These are phyloP conservation scores for Diaporthe citriasiana DNA, from an alignment of 2,329 filamentous ascomycete genomes.

Conservation along the genomic window DNA sequence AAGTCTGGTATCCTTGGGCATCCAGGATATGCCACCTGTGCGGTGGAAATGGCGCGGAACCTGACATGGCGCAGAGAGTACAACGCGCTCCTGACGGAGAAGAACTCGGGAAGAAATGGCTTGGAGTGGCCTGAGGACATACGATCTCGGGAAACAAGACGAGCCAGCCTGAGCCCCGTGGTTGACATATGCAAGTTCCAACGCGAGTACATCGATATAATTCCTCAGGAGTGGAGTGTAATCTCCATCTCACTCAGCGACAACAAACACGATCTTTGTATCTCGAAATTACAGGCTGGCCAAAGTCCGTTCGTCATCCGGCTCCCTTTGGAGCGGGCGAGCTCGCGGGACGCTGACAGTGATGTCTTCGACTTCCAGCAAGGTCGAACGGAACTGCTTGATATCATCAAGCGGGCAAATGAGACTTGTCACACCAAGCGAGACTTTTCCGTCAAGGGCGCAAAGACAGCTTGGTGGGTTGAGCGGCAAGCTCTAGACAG, in stretches of 20 bases:
- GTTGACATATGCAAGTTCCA: slow-evolving; percentile 77
- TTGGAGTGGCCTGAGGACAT: slow-evolving; percentile 55
- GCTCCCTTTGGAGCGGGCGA: slow-evolving; percentile 86
- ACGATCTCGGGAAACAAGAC: slow-evolving; percentile 50
- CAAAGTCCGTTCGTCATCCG: slow-evolving; percentile 88
- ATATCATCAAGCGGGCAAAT: slow-evolving; percentile 87
- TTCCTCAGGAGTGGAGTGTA: slow-evolving; percentile 86
- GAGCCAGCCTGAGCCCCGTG: slow-evolving; percentile 61
- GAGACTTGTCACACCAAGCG: slow-evolving; percentile 81
- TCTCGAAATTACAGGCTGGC: slow-evolving; percentile 85
- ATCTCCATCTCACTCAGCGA: slow-evolving; percentile 89
- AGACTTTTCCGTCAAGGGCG: slow-evolving; percentile 80
- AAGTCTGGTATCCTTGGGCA: slow-evolving; percentile 58
- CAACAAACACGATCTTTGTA: slow-evolving; percentile 84
- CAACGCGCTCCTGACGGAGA: slow-evolving; percentile 64
- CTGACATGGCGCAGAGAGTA: slow-evolving; percentile 76
- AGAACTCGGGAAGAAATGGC: slow-evolving; percentile 57
- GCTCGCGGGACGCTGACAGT: slow-evolving; percentile 81
- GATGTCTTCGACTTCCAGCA: slow-evolving; percentile 88
- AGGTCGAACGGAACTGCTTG: slow-evolving; percentile 82
- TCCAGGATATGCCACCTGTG: slow-evolving; percentile 72
- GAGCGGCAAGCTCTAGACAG: slow-evolving; percentile 85
- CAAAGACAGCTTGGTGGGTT: slow-evolving; percentile 90
- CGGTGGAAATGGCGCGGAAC: slow-evolving; percentile 78
- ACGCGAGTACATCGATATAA: slow-evolving; percentile 84